Base-by-base conservation (phyloP, 208 protist genomes). In the Crithidia expoeki region DNA sequence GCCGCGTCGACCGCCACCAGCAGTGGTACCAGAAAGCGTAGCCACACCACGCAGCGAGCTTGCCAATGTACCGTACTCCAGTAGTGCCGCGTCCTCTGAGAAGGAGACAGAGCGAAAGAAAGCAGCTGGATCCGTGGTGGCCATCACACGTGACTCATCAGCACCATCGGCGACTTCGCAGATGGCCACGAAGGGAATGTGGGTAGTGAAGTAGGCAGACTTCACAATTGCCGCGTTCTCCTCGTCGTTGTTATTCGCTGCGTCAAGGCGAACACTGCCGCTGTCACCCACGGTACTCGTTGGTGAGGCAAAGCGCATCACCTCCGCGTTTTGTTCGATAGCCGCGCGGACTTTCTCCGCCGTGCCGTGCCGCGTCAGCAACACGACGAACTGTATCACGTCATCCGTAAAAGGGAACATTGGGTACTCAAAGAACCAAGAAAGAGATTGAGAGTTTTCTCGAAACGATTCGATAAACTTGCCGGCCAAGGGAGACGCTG, bases 291-390 rank as follows among this genome's bases (percentile, higher is more conserved):
- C 1, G 1, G 33, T 4, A 17, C 57, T 30, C 3, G 12, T 6
- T 19, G 69, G 55, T 10, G 21, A 33, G 23, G 63, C 68, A 59
- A 88, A 84, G 53, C 12, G 36, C 49, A 65, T 21, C 14, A 80
- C 76, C 0, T 75, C 75, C 11, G 58, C 9, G 44, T 84, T 78
- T 10, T 60, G 63, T 7, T 23, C 5, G 21, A 95, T 59, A 3
- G 90, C 90, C 14, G 74, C 78, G 19, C 76, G 81, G n/a, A 95
- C 75, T 42, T 85, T 60, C n/a, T 80, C 33, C 34, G 68, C 70
- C 1, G 86, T 84, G 50, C 79, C 78, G 19, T 74, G 79, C 59
- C 81, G 67, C 58, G 81, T 85, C 42, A 95, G 83, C 25, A 74
- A 53, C 33, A 80, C 65, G 47, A 92, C 72, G 34, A 86, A 83